These are phyloP conservation scores for Batkoa obscura DNA, from an alignment of 371 early-diverging fungal species.

Conservation along the genomic window DNA sequence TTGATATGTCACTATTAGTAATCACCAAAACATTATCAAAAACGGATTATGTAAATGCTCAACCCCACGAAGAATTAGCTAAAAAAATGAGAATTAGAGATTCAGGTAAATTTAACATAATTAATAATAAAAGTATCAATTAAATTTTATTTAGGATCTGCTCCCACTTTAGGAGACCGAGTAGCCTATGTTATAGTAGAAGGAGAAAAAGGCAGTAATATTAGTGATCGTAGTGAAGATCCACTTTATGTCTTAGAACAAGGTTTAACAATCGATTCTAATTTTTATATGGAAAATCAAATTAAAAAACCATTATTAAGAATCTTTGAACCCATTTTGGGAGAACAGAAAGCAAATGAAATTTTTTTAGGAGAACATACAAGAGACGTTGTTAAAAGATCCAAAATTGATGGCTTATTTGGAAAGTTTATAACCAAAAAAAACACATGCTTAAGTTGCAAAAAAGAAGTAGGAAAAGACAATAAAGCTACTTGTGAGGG, in stretches of 20 bases:
- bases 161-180: slow-evolving; percentile 95
- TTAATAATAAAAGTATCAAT: not conserved
- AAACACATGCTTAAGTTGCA: slow-evolving; percentile 89
- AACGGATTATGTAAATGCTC: slow-evolving; percentile 87
- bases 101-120: slow-evolving; percentile 26
- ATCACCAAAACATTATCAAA: slow-evolving; percentile 97
- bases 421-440: slow-evolving; percentile 87
- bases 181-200: slow-evolving; percentile 98
- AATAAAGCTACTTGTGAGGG: slow-evolving; percentile 62
- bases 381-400: slow-evolving; percentile 57
- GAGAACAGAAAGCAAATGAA: slow-evolving; percentile 55
- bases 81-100: slow-evolving; percentile 95
- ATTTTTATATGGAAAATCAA: slow-evolving; percentile 98
- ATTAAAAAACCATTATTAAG: slow-evolving; percentile 90
- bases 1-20: slow-evolving; percentile 94
- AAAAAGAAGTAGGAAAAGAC: slow-evolving; percentile 57
- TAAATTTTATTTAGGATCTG: slow-evolving; percentile 33
- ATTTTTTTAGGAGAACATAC: slow-evolving; percentile 85
- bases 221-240: slow-evolving; percentile 88
- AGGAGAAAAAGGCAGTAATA: slow-evolving; percentile 45
- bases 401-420: slow-evolving; percentile 78
- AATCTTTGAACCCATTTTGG: slow-evolving; percentile 97
- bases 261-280: slow-evolving; percentile 97
- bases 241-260: slow-evolving; percentile 98
- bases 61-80: slow-evolving; percentile 95